Percentiles rank a stretch among this genome's conserved stretches.
These are phyloP conservation scores for Helicocarpus griseus DNA, from an alignment of 2,329 filamentous ascomycete genomes.

Conservation along the genomic window DNA sequence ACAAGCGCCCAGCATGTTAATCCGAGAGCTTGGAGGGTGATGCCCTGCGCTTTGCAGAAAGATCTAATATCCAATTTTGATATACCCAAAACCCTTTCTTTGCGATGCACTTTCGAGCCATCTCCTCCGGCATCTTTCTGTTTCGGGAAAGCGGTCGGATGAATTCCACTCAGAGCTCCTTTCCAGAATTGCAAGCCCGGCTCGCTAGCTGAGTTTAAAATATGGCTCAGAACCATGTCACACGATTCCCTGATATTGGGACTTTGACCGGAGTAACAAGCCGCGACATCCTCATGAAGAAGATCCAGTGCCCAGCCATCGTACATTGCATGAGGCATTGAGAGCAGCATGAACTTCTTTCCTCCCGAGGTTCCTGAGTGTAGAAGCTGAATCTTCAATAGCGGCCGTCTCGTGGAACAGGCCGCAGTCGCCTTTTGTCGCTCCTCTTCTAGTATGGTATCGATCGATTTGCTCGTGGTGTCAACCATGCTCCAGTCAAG, in stretches of 20 bases:
- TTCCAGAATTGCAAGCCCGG: slow-evolving; percentile 58
- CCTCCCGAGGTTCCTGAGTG: slow-evolving; percentile 18
- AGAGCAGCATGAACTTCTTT: slow-evolving; percentile 46
- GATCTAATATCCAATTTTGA: slow-evolving; percentile 33
- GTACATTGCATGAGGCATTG: slow-evolving; percentile 78
- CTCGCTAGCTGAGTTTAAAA: slow-evolving; percentile 40
- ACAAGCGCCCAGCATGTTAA: slow-evolving; percentile 68
- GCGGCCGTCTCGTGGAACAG: slow-evolving; percentile 16
- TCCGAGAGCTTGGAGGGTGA: slow-evolving; percentile 68
- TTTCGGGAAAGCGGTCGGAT: slow-evolving; percentile 31
- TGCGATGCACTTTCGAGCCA: slow-evolving; percentile 18
- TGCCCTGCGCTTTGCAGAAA: slow-evolving; percentile 56
- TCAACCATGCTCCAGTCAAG: slow-evolving; percentile 27
- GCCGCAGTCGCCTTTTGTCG: slow-evolving; percentile 11
- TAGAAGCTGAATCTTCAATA: slow-evolving; percentile 29
- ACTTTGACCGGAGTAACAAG: slow-evolving; percentile 48
- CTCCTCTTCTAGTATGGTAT: slow-evolving; percentile 16
- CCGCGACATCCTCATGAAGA: slow-evolving; percentile 59
- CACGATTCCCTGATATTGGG: slow-evolving; percentile 36
- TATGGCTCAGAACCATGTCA: slow-evolving; percentile 42
- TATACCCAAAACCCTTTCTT: slow-evolving; percentile 21
- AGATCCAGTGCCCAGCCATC: slow-evolving; percentile 76
- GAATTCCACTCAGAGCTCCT: slow-evolving; percentile 50
- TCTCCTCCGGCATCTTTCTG: slow-evolving; percentile 12
- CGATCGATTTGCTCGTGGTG: slow-evolving; percentile 14